phyloP scores from a whole-genome alignment of 306 rosid genomes.

The Lagenaria siceraria region DNA sequence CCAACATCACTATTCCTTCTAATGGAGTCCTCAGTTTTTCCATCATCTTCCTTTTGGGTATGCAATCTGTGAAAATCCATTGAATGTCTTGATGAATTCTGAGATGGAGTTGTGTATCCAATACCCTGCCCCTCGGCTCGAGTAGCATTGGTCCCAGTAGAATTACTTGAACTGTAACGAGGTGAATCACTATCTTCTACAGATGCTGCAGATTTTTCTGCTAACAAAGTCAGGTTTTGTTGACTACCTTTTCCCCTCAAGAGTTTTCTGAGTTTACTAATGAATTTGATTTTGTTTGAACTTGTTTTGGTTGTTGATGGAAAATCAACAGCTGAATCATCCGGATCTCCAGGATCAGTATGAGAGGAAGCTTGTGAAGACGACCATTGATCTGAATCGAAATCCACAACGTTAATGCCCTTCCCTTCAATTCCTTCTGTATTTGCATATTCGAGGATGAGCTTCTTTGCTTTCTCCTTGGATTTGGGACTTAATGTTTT shows the following conservation, averaged over 20 bases:
- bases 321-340: conserved; percentile 34
- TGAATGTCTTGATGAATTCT: conserved; percentile 21
- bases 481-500: conserved; percentile 65
- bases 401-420: conserved; percentile 26
- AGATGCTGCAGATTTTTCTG: conserved; percentile 25
- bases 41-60: conserved; percentile 24
- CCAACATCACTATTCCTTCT: conserved; percentile 21
- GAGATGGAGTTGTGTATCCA: conserved; percentile 22
- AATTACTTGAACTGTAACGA: conserved; percentile 15
- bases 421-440: conserved; percentile 28
- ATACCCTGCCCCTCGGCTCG: conserved; percentile 19
- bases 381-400: conserved; percentile 68
- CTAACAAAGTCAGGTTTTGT: conserved; percentile 10
- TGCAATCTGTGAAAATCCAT: conserved; percentile 20
- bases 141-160: conserved; percentile 17
- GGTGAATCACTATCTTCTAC: conserved; percentile 25
- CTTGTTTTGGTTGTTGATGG: conserved; percentile 24
- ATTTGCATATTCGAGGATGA: conserved; percentile 73
- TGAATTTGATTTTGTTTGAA: conserved; percentile 30
- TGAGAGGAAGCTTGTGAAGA: conserved; percentile 49
- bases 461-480: conserved; percentile 72
- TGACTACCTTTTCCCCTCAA: conserved; percentile 37
- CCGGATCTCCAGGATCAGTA: conserved; percentile 42
- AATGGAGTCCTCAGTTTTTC: conserved; percentile 10
- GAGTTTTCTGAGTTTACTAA: conserved; percentile 51